A percentile compares a stretch with the other conserved stretches of the same genome.
Evolutionary conservation across 2,329 filamentous ascomycete species (phyloP).

Genomic region (Sclerotinia minor): DNA sequence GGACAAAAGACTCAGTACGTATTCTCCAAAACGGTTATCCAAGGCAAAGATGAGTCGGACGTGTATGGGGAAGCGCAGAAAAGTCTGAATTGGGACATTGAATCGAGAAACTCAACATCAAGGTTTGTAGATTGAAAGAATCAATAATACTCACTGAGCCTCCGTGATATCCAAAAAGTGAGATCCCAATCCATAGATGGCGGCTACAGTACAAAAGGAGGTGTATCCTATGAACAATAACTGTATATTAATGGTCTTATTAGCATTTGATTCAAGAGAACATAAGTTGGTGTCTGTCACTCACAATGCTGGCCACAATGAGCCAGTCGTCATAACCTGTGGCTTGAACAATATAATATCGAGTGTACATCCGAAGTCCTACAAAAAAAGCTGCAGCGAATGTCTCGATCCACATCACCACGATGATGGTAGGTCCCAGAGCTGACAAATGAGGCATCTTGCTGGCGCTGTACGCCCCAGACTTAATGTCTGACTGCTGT

Average conservation of each 20-base stretch:
- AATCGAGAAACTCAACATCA: too few relatives aligned
- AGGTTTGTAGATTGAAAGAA: not conserved
- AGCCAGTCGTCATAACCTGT: constrained; percentile 19
- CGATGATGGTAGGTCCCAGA: constrained; percentile 15
- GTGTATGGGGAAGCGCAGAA: too few relatives aligned
- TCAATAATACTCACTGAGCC: not conserved
- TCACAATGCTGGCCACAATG: constrained; percentile 12
- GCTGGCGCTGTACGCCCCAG: not conserved
- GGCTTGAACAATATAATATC: constrained; percentile 1
- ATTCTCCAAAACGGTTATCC: not conserved
- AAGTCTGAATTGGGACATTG: too few relatives aligned
- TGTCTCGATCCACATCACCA: constrained; percentile 20
- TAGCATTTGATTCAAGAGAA: not conserved
- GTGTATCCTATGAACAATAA: constrained; percentile 12
- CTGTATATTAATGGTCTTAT: not conserved
- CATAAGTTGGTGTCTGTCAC: not conserved
- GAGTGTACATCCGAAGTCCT: constrained; percentile 17
- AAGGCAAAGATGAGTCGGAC: too few relatives aligned
- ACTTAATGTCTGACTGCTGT: not conserved
- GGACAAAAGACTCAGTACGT: not conserved
- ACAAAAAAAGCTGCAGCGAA: constrained; percentile 2
- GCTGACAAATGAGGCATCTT: constrained; percentile 5
- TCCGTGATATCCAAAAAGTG: not conserved
- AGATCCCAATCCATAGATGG: constrained; percentile 3
- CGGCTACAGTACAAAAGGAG: constrained; percentile 4